Percentiles rank a stretch among this genome's conserved stretches.
These are phyloP conservation scores for Fagopyrum tataricum DNA, from an alignment of 148 eudicot genomes.

Conservation along the genomic window DNA sequence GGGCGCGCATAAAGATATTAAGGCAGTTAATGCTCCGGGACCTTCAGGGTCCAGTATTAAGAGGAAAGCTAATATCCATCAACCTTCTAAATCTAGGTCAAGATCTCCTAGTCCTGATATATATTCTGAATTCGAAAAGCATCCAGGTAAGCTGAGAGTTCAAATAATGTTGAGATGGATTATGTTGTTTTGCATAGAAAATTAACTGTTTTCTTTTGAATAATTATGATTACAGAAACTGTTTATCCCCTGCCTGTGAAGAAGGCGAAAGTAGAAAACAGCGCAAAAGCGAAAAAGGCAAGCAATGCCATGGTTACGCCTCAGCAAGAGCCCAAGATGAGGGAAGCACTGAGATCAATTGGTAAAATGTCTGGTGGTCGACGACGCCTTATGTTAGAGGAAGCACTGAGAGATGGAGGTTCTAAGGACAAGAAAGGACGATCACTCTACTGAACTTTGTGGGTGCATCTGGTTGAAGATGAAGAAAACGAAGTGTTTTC, in stretches of 20 bases:
- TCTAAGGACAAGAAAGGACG: background rate
- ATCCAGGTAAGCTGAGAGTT: constrained; percentile 37
- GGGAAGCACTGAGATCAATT: background rate
- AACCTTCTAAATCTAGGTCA: constrained; percentile 23
- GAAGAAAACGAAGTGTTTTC: background rate
- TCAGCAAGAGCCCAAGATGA: background rate
- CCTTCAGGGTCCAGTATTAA: constrained; percentile 14
- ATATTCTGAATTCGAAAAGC: constrained; percentile 38
- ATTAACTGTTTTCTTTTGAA: background rate
- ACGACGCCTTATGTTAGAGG: background rate
- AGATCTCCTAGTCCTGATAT: constrained; percentile 42
- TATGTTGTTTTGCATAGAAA: background rate
- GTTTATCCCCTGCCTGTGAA: background rate
- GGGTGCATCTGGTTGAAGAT: background rate
- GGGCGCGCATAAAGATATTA: no score
- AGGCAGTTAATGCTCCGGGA: no score
- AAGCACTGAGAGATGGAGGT: background rate
- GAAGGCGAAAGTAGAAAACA: background rate
- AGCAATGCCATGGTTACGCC: background rate
- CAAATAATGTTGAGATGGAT: no score
- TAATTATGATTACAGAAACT: background rate
- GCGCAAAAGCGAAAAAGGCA: background rate
- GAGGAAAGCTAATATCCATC: constrained; percentile 14
- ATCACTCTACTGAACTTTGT: background rate
- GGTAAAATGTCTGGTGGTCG: background rate